Evolutionary conservation across 176 grass and related monocot species (phyloP).

Genomic region (Oryza brachyantha): DNA sequence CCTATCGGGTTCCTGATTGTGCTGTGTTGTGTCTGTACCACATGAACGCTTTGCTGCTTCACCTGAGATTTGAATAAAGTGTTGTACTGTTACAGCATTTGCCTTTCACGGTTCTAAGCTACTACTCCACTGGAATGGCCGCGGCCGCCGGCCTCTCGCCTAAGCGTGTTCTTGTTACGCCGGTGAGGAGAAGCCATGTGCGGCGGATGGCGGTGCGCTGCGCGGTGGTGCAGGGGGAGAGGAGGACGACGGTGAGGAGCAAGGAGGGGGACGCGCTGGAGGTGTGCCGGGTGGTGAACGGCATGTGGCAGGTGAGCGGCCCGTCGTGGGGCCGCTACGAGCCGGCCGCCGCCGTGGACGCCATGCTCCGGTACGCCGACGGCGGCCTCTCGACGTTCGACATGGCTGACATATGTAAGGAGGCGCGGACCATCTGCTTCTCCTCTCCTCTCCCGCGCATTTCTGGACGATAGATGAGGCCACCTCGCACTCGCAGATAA

Average conservation of each 20-base stretch:
- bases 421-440: no score
- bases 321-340: slow-evolving; percentile 50
- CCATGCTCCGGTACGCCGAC: slow-evolving; percentile 67
- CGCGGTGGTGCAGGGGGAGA: neutral
- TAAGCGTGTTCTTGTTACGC: neutral
- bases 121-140: neutral
- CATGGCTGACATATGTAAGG: slow-evolving; percentile 66
- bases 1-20: slow-evolving; percentile 2
- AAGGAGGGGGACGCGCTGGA: slow-evolving; percentile 43
- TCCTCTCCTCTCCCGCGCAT: neutral
- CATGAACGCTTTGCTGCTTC: neutral
- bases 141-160: neutral
- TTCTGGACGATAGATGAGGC: neutral
- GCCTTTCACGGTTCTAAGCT: neutral
- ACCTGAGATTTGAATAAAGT: slow-evolving; percentile 28
- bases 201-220: neutral
- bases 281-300: slow-evolving; percentile 62
- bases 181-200: neutral
- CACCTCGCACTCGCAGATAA: neutral
- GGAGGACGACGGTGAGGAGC: slow-evolving; percentile 36
- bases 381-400: slow-evolving; percentile 67
- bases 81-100: no score
- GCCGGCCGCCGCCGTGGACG: slow-evolving; percentile 43
- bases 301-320: slow-evolving; percentile 63
- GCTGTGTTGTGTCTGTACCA: neutral